Conservation (phyloP, 73 alveolate genomes). For the Durusdinium trenchii region DNA sequence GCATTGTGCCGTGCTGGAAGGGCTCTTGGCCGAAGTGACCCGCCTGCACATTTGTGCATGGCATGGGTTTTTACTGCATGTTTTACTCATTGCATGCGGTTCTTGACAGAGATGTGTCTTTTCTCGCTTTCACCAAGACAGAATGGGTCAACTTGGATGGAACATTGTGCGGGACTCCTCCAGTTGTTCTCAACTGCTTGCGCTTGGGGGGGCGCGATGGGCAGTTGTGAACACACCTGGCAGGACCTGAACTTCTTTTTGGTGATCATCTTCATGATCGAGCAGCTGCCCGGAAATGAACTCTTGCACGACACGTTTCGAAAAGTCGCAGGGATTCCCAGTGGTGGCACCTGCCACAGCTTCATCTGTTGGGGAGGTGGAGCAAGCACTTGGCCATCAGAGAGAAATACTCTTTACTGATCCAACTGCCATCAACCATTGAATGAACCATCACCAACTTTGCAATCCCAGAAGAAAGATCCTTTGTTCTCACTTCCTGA, state of each 20-base stretch:
- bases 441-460: too few relatives aligned
- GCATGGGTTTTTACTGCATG: not conserved
- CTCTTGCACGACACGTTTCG: slow-evolving; percentile 63
- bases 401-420: too few relatives aligned
- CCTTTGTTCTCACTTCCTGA: too few relatives aligned
- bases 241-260: slow-evolving; percentile 85
- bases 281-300: slow-evolving; percentile 61
- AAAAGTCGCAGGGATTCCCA: slow-evolving; percentile 15
- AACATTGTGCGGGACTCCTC: slow-evolving; percentile 79
- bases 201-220: not conserved
- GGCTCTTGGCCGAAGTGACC: too few relatives aligned
- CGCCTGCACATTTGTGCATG: too few relatives aligned
- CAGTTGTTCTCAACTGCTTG: not conserved
- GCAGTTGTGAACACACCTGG: not conserved
- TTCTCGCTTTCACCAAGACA: not conserved
- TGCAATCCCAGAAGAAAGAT: too few relatives aligned
- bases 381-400: too few relatives aligned
- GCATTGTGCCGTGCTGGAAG: not conserved
- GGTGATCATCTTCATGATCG: slow-evolving; percentile 35
- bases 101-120: not conserved
- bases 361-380: too few relatives aligned
- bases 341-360: too few relatives aligned
- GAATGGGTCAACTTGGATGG: slow-evolving; percentile 74
- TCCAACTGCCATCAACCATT: too few relatives aligned
- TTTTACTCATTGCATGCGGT: not conserved